phyloP scores from a whole-genome alignment of 768 basidiomycete species.

The Ramaria rubella region DNA sequence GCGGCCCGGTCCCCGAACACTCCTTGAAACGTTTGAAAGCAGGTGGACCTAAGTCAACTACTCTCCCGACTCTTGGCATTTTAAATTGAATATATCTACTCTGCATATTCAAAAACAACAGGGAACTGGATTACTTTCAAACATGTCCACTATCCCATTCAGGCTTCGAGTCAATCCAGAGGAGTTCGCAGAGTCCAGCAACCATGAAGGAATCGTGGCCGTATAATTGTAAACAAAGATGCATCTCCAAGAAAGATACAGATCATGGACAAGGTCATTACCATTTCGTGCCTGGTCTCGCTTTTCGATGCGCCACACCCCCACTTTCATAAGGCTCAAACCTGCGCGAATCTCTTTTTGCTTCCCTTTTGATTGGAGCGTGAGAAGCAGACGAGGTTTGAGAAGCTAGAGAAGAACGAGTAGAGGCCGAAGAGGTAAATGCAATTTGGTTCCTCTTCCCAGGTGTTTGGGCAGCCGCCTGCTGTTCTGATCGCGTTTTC shows the following conservation, averaged over 20 bases:
- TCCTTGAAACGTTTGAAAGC: background rate
- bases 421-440: slow-evolving; percentile 40
- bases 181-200: too few species aligned
- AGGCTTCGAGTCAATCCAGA: too few species aligned
- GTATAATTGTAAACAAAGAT: too few species aligned
- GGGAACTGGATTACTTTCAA: too few species aligned
- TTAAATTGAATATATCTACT: too few species aligned
- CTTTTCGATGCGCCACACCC: background rate
- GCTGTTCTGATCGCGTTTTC: slow-evolving; percentile 58
- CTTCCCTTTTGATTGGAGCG: background rate
- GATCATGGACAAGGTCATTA: background rate
- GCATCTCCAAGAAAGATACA: background rate
- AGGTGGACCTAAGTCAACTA: too few species aligned
- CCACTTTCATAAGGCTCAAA: slow-evolving; percentile 5
- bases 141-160: too few species aligned
- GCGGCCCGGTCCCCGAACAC: background rate
- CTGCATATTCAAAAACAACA: too few species aligned
- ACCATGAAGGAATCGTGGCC: too few species aligned
- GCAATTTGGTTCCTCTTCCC: slow-evolving; percentile 58
- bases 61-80: too few species aligned
- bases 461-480: slow-evolving; percentile 41
- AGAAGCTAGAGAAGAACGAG: background rate
- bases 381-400: background rate
- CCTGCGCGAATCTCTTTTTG: background rate
- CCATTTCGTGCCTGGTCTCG: slow-evolving; percentile 7